A percentile compares a stretch with the other conserved stretches of the same genome.
phyloP scores from a whole-genome alignment of 352 stramenopile species.

The Phytophthora megakarya region DNA sequence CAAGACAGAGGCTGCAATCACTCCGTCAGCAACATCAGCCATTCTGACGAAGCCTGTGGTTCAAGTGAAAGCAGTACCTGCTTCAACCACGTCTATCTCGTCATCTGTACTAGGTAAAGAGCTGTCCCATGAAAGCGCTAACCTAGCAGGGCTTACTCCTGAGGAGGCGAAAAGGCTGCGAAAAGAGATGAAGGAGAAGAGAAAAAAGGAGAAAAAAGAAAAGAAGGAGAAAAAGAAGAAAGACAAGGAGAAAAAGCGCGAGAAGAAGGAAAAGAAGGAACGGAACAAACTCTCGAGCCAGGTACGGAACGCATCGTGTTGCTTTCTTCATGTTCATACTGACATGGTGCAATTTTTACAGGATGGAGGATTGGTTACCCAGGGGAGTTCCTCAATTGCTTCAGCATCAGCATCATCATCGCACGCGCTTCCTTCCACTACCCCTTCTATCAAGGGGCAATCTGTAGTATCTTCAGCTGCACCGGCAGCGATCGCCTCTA shows the following conservation, averaged over 20 bases:
- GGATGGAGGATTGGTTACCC: conserved; percentile 12
- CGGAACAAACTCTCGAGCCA: conserved; percentile 38
- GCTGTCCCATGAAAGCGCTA: conserved; percentile 7
- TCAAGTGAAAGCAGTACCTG: conserved; percentile 15
- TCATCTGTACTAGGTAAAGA: conserved; percentile 18
- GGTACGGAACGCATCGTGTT: conserved; percentile 14
- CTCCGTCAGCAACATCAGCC: background rate
- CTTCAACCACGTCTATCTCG: background rate
- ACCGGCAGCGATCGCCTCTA: conserved; percentile 34
- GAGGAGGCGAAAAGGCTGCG: conserved; percentile 39
- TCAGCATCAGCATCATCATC: background rate
- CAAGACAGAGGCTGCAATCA: conserved; percentile 4
- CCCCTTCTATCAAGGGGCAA: background rate
- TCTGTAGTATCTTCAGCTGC: conserved; percentile 8
- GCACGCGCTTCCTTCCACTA: background rate
- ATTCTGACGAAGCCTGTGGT: conserved; percentile 7
- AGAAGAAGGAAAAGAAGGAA: conserved; percentile 63
- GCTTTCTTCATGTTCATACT: background rate
- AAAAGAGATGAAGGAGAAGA: conserved; percentile 63
- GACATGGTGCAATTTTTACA: conserved; percentile 5
- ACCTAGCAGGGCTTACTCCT: conserved; percentile 16
- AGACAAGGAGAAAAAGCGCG: conserved; percentile 59
- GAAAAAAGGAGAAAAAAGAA: conserved; percentile 71
- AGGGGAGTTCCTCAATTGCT: conserved; percentile 1
- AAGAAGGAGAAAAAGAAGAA: conserved; percentile 80